Conservation (phyloP, 2,329 filamentous ascomycete genomes). For the Aspergillus sp. region DNA sequence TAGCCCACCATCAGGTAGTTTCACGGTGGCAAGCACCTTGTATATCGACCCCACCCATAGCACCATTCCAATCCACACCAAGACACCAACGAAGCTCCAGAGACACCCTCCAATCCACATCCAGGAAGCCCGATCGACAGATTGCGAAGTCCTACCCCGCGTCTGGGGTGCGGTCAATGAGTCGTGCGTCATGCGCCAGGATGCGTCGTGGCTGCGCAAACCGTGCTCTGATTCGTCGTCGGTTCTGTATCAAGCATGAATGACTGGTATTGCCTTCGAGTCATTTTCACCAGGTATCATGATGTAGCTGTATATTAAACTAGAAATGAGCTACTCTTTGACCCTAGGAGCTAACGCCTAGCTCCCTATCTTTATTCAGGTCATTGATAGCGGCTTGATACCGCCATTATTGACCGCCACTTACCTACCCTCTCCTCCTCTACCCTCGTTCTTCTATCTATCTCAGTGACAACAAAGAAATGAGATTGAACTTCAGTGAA, state of each 20-base stretch:
- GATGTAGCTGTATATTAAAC: background rate
- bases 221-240: background rate
- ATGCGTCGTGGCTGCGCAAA: background rate
- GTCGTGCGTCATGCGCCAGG: background rate
- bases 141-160: background rate
- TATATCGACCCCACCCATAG: background rate
- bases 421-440: background rate
- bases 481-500: conserved; percentile 32
- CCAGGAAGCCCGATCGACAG: background rate
- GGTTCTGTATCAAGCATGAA: background rate
- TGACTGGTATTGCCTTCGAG: background rate
- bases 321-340: background rate
- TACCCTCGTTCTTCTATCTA: background rate
- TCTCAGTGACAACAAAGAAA: conserved; percentile 8
- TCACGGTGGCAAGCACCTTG: background rate
- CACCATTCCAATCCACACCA: background rate
- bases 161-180: background rate
- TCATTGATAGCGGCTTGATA: background rate
- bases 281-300: background rate
- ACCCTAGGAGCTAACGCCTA: background rate
- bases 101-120: background rate
- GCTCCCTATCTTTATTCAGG: background rate
- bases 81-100: background rate
- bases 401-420: background rate
- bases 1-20: background rate